phyloP scores from a whole-genome alignment of 805 yeast genomes.

The Metschnikowia orientalis region DNA sequence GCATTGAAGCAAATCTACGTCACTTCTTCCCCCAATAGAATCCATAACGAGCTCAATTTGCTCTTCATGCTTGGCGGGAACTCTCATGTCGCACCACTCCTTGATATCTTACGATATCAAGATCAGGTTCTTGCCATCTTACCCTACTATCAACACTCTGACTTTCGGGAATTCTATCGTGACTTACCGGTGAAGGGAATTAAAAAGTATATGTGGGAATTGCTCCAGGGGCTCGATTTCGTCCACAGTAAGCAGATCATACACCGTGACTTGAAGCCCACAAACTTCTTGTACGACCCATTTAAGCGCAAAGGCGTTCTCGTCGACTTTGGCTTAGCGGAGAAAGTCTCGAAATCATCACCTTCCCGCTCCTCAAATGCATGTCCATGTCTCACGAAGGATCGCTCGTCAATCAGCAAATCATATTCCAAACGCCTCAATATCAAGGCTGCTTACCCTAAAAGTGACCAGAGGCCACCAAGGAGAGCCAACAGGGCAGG shows the following conservation, averaged over 20 bases:
- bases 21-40: slow-evolving; percentile 90
- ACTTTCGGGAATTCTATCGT: slow-evolving; percentile 81
- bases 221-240: slow-evolving; percentile 68
- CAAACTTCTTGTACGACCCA: slow-evolving; percentile 68
- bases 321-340: slow-evolving; percentile 93
- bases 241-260: slow-evolving; percentile 45
- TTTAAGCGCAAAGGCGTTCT: slow-evolving; percentile 67
- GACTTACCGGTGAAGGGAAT: slow-evolving; percentile 77
- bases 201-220: slow-evolving; percentile 71
- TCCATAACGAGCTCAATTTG: slow-evolving; percentile 79
- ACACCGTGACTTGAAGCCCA: slow-evolving; percentile 46
- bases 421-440: slow-evolving; percentile 23
- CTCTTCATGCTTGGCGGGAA: slow-evolving; percentile 66
- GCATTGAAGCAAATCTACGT: slow-evolving; percentile 93
- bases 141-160: slow-evolving; percentile 88
- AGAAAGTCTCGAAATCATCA: slow-evolving; percentile 31
- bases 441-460: slow-evolving; percentile 60
- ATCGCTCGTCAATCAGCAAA: slow-evolving; percentile 17
- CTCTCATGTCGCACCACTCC: slow-evolving; percentile 76
- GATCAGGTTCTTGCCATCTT: slow-evolving; percentile 92
- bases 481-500: slow-evolving; percentile 97
- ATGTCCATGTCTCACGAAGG: slow-evolving; percentile 58
- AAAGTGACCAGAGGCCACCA: slow-evolving; percentile 82
- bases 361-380: slow-evolving; percentile 21
- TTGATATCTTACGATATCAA: slow-evolving; percentile 80